Evolutionary conservation across 345 rosid genomes (phyloP), one percentile per base, ranked within the genome.

Genomic region (Atalantia buxifolia): DNA sequence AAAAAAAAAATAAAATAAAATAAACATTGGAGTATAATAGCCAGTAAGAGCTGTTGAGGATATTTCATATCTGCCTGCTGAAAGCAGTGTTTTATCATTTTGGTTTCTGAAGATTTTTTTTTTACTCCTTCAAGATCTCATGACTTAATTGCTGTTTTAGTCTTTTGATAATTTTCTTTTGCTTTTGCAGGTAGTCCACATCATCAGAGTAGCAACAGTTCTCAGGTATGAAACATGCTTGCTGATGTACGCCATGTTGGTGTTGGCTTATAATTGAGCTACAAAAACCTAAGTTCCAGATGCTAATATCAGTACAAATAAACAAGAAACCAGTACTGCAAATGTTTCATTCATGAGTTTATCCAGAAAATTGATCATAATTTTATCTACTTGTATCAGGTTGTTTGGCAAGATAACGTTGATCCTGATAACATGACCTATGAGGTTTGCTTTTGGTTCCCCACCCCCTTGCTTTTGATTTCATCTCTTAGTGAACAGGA

Each of bases 371-470:
- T 63, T 27, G 59, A 76, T 36, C 67, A 57, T 28, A 76, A 22
- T 40, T 30, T 66, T 1, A 40, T 40, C 56, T 6, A n/a, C 14
- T 64, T 86, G 75, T 68, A 76, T 77, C 90, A 92, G 93, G 90
- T 66, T 64, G 80, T 80, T 76, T 90, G 90, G 93, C 92, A 90
- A 83, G 95, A 87, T 69, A 83, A 82, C 42, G 36, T 92, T 14
- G 88, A 92, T 85, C 93, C 85, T 6, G 93, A 92, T 82, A 85
- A 76, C 87, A 92, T 90, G 95, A 88, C 92, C 66, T 90, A 90
- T 40, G 93, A 90, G 93, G 93, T 91, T 85, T 79, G 88, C 63
- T 75, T 71, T 59, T 36, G 61, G 75, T 66, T 71, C 75, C 68
- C 30, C 28, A 74, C 28, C 48, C 69, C 66, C 12, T 57, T 66